Evolutionary conservation across 1,139 yeast genomes (phyloP).

Genomic region (Saccharomyces hybrid): DNA sequence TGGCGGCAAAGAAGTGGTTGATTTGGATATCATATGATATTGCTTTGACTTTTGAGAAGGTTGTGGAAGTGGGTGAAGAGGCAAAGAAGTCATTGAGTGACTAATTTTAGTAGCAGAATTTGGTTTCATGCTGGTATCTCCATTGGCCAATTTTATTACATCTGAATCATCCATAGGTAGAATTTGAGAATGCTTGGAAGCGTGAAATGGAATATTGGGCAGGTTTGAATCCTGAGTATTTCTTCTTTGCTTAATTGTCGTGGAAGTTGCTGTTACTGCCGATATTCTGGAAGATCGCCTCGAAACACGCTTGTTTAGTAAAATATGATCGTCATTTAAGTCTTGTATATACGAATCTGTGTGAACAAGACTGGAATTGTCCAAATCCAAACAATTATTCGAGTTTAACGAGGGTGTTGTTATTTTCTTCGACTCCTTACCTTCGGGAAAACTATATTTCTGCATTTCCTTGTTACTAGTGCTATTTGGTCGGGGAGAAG

Average conservation of each 20-base stretch:
- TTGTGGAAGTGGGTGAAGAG: slow-evolving; percentile 6
- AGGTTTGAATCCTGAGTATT: slow-evolving; percentile 14
- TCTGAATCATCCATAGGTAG: slow-evolving; percentile 19
- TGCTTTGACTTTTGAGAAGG: neutral
- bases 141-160: neutral
- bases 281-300: slow-evolving; percentile 11
- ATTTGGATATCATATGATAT: slow-evolving; percentile 6
- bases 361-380: slow-evolving; percentile 13
- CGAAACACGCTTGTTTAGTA: slow-evolving; percentile 18
- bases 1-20: slow-evolving; percentile 13
- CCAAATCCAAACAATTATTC: neutral
- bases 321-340: slow-evolving; percentile 15
- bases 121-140: slow-evolving; percentile 5
- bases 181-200: slow-evolving; percentile 29
- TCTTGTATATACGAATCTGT: slow-evolving; percentile 27
- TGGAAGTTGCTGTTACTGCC: neutral
- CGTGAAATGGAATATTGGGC: slow-evolving; percentile 24
- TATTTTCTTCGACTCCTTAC: neutral
- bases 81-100: slow-evolving; percentile 15
- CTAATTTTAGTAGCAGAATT: slow-evolving; percentile 4
- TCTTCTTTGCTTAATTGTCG: slow-evolving; percentile 6
- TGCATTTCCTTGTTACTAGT: neutral
- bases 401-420: neutral
- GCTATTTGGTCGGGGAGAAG: neutral
- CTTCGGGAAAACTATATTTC: neutral